Percentiles rank a stretch among this genome's conserved stretches.
Conservation (phyloP, 1,284 basidiomycete genomes). For the Cutaneotrichosporon mucoides region DNA sequence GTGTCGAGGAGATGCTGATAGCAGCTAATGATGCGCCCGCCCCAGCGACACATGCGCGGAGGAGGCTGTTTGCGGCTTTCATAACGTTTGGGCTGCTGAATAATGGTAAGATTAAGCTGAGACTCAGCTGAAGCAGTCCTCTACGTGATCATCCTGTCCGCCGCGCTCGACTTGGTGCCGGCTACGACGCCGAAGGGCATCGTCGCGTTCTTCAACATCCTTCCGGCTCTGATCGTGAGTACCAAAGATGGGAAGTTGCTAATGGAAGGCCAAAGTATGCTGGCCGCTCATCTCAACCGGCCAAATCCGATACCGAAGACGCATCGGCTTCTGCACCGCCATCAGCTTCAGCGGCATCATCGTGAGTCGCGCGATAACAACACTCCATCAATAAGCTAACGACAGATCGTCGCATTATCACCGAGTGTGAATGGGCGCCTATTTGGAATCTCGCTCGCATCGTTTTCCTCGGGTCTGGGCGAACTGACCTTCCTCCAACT, state of each 20-base stretch:
- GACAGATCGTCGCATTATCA: constrained; percentile 74
- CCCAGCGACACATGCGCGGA: background rate
- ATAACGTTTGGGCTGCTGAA: constrained; percentile 48
- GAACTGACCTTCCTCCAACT: constrained; percentile 93
- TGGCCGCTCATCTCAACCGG: constrained; percentile 91
- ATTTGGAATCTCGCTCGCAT: constrained; percentile 81
- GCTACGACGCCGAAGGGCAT: constrained; percentile 81
- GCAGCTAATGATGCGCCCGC: constrained; percentile 4
- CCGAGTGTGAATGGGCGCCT: constrained; percentile 66
- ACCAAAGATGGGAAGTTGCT: constrained; percentile 3
- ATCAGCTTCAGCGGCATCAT: constrained; percentile 77
- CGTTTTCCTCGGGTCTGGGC: constrained; percentile 86
- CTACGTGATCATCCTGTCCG: constrained; percentile 94
- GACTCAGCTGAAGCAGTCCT: constrained; percentile 56
- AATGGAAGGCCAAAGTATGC: constrained; percentile 66
- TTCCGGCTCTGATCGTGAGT: constrained; percentile 59
- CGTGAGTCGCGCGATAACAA: constrained; percentile 50
- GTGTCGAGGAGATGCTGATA: background rate
- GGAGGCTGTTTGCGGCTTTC: constrained; percentile 40
- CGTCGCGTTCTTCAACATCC: constrained; percentile 86
- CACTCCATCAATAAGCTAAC: background rate
- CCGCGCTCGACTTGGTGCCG: constrained; percentile 89
- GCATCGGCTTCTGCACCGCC: constrained; percentile 70
- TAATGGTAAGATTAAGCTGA: constrained; percentile 31
- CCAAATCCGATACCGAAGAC: constrained; percentile 67